Percentiles rank a stretch among this genome's conserved stretches.
These are phyloP conservation scores for Vaccinium darrowii DNA, from an alignment of 148 eudicot genomes.

Conservation along the genomic window DNA sequence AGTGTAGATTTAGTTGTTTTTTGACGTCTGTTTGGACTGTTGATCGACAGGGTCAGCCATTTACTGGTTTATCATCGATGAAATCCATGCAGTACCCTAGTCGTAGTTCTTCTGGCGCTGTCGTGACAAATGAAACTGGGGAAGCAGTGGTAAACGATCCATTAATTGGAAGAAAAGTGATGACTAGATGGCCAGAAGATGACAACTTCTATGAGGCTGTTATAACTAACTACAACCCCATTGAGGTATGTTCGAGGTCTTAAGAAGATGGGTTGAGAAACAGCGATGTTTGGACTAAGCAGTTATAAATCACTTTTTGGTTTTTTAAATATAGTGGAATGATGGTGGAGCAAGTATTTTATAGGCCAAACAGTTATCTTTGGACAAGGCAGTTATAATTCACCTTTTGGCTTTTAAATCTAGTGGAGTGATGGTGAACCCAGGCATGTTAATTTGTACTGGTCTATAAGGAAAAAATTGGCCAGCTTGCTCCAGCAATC, in stretches of 20 bases:
- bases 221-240: conserved; percentile 64
- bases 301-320: background rate
- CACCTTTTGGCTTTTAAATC: background rate
- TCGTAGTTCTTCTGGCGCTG: conserved; percentile 43
- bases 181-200: conserved; percentile 94
- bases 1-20: background rate
- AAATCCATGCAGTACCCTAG: conserved; percentile 31
- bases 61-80: conserved; percentile 26
- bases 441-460: background rate
- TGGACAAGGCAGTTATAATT: background rate
- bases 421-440: background rate
- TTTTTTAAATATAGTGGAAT: background rate
- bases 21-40: conserved; percentile 12
- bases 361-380: background rate
- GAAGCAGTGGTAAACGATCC: conserved; percentile 46
- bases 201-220: conserved; percentile 88
- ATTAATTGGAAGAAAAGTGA: conserved; percentile 74
- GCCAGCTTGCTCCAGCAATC: conserved; percentile 3
- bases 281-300: background rate
- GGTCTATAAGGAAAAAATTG: background rate
- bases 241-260: conserved; percentile 53
- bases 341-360: conserved; percentile 6
- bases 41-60: conserved; percentile 33
- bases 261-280: conserved; percentile 12
- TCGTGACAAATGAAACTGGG: conserved; percentile 38